Evolutionary conservation across 2,329 filamentous ascomycete genomes (phyloP).

Genomic region (Diaporthe vexans): DNA sequence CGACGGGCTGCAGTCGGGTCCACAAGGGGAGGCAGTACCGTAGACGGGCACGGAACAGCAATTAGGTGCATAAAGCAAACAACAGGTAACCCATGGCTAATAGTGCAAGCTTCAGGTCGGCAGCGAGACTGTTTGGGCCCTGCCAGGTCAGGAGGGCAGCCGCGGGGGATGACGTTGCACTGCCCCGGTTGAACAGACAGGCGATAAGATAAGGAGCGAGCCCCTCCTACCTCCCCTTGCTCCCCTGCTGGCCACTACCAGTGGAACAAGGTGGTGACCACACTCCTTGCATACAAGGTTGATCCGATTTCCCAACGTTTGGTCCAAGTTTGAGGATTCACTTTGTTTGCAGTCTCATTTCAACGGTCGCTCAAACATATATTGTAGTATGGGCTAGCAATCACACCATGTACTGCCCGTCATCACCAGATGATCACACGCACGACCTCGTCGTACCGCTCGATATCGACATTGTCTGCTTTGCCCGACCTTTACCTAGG

Average conservation of each 20-base stretch:
- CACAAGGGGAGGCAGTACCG: not conserved
- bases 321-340: not conserved
- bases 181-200: not conserved
- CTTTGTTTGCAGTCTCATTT: not conserved
- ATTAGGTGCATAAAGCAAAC: slow-evolving; percentile 18
- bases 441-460: not conserved
- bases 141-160: slow-evolving; percentile 16
- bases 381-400: not conserved
- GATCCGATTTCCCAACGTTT: slow-evolving; percentile 4
- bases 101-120: slow-evolving; percentile 15
- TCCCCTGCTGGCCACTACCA: too few species aligned
- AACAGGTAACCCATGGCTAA: slow-evolving; percentile 10
- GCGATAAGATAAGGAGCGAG: slow-evolving; percentile 9
- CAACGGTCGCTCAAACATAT: not conserved
- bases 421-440: not conserved
- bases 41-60: slow-evolving; percentile 1
- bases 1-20: slow-evolving; percentile 13
- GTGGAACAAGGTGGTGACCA: not conserved
- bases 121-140: not conserved
- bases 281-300: not conserved
- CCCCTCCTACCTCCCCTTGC: not conserved
- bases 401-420: not conserved
- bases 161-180: slow-evolving; percentile 26
- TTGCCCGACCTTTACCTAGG: not conserved
- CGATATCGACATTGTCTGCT: not conserved